Base-by-base conservation (phyloP, 139 green algal species). In the Haematococcus sp. region DNA sequence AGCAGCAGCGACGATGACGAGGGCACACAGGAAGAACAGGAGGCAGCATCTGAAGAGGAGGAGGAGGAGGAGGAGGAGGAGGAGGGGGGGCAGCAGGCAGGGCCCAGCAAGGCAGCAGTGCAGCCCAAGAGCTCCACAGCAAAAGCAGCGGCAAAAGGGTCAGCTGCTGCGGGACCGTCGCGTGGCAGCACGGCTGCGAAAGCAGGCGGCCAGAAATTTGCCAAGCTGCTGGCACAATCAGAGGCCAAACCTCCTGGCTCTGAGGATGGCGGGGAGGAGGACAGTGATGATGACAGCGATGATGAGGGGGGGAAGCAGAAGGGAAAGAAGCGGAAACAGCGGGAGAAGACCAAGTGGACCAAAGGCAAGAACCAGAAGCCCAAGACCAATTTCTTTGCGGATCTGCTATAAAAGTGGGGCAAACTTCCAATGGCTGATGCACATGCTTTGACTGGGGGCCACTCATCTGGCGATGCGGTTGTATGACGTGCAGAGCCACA, bases 321-420 rank as follows among this genome's bases (percentile, higher is more conserved):
- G 15, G 65, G 64, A 15, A 81, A 77, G n/a, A 72, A 73, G 52
- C 40, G 58, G 27, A 74, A 82, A 58, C 40, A 65, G 58, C 77
- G 70, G 46, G 74, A 84, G 63, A 79, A 81, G 70, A 83, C 73
- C 16, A 74, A 71, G 25, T 82, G 74, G 43, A 81, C 74, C 22
- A 63, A 72, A 43, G 75, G 71, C 23, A 27, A 40, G 25, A 69
- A 69, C 54, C 49, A 70, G 55, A 22, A 70, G 64, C 33, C 58
- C 25, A 82, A 82, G 68, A 22, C 13, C 58, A 82, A 84, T 54
- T 88, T 88, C 51, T 88, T 88, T 69, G 63, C 76, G 23, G 83
- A 81, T 58, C 34, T 88, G 60, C 31, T 85, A 22, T 83, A 59
- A 71, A n/a, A 22, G 30, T 70, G 52, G 19, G 13, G 55, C 55